Evolutionary conservation across 352 stramenopile species (phyloP).

Genomic region (Blastocystis sp.): DNA sequence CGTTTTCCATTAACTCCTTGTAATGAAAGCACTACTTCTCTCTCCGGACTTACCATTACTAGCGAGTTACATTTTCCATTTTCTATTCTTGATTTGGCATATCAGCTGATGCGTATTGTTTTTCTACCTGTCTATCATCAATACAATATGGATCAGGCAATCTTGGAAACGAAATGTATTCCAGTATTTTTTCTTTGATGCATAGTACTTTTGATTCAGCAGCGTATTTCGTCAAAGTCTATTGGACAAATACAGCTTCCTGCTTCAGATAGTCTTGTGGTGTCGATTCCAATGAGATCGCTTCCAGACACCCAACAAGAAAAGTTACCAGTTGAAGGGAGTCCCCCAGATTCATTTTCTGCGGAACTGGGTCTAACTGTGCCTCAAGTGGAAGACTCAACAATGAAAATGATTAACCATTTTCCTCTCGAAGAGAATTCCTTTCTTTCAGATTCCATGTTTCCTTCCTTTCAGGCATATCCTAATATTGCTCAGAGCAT

Average conservation of each 20-base stretch:
- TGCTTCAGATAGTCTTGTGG: background rate
- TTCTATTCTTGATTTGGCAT: constrained; percentile 44
- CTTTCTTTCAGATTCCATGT: constrained; percentile 42
- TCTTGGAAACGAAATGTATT: constrained; percentile 21
- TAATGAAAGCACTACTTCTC: background rate
- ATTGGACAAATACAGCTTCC: background rate
- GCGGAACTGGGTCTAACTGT: background rate
- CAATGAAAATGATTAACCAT: background rate
- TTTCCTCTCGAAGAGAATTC: background rate
- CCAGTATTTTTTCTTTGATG: background rate
- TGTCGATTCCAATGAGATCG: background rate
- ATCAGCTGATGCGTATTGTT: background rate
- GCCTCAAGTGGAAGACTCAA: background rate
- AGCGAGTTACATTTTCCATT: constrained; percentile 35
- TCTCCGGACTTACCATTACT: background rate
- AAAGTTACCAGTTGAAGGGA: too few relatives aligned
- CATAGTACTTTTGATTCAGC: constrained; percentile 17
- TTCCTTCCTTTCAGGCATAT: constrained; percentile 20
- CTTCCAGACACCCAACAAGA: too few relatives aligned
- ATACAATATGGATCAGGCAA: background rate
- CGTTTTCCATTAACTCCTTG: background rate
- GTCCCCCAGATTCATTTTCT: too few relatives aligned
- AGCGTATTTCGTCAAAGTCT: background rate
- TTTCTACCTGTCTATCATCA: constrained; percentile 15
- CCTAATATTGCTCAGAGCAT: background rate